Conservation (phyloP, 208 protist genomes). For the Acanthamoeba lugdunensis region DNA sequence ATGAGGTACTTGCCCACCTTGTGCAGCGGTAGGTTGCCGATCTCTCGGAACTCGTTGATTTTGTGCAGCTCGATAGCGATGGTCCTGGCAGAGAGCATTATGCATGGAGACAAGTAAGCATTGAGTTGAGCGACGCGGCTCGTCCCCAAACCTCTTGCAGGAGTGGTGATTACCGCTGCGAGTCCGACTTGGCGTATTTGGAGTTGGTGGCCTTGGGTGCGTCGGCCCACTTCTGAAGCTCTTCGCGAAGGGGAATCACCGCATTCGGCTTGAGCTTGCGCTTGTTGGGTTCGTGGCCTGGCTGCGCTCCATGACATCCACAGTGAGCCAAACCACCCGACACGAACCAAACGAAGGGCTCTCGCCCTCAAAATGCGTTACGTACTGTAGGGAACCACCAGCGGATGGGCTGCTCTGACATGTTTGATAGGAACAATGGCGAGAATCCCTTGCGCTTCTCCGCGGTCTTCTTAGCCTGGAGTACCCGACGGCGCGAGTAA, state of each 20-base stretch:
- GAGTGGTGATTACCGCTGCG: not conserved
- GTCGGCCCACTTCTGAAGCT: slow-evolving; percentile 38
- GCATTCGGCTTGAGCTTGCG: slow-evolving; percentile 16
- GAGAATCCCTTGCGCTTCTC: slow-evolving; percentile 70
- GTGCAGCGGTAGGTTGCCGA: slow-evolving; percentile 57
- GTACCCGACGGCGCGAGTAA: too few relatives aligned
- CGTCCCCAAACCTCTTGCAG: not conserved
- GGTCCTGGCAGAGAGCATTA: not conserved
- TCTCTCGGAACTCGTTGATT: slow-evolving; percentile 10
- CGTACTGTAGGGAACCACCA: slow-evolving; percentile 64
- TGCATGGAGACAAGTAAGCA: not conserved
- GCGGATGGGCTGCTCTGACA: slow-evolving; percentile 33
- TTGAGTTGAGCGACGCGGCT: too few relatives aligned
- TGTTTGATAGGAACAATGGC: slow-evolving; percentile 56
- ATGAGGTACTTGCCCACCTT: slow-evolving; percentile 73
- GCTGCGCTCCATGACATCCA: not conserved
- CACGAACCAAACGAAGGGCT: not conserved
- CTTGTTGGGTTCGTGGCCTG: not conserved
- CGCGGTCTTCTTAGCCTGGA: slow-evolving; percentile 46
- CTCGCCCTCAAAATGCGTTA: not conserved
- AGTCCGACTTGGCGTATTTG: slow-evolving; percentile 12
- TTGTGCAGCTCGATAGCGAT: slow-evolving; percentile 64
- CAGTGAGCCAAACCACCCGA: not conserved
- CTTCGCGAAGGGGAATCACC: slow-evolving; percentile 49
- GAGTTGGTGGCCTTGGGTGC: slow-evolving; percentile 8